phyloP scores from a whole-genome alignment of 805 yeast genomes.

The Ogataea saltuana region DNA sequence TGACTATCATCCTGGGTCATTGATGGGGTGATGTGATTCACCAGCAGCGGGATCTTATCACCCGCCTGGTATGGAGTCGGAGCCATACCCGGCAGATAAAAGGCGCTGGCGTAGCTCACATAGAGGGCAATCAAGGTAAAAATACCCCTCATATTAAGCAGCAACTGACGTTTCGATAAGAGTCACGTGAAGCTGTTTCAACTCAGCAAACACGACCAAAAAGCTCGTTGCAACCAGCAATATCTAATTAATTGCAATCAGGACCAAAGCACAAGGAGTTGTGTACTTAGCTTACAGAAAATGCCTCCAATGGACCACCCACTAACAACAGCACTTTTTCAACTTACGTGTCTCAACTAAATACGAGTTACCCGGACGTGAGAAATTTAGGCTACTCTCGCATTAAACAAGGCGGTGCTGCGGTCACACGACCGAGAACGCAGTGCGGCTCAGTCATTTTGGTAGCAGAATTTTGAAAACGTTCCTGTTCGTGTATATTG shows the following conservation, averaged over 20 bases:
- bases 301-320: slow-evolving; percentile 8
- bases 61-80: slow-evolving; percentile 83
- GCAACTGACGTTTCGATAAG: not conserved
- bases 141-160: slow-evolving; percentile 2
- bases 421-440: not conserved
- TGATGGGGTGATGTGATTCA: slow-evolving; percentile 88
- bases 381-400: too few relatives aligned
- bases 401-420: not conserved
- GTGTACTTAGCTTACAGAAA: slow-evolving; percentile 1
- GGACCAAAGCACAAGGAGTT: not conserved
- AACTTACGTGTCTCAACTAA: slow-evolving; percentile 2
- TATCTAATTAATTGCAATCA: not conserved
- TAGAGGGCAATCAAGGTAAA: slow-evolving; percentile 9
- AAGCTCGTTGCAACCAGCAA: not conserved
- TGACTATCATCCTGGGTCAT: slow-evolving; percentile 43
- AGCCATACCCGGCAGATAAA: slow-evolving; percentile 94
- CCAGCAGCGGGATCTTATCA: slow-evolving; percentile 74
- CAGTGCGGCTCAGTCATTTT: too few relatives aligned
- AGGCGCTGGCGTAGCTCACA: slow-evolving; percentile 44
- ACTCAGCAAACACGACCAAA: not conserved
- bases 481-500: too few relatives aligned
- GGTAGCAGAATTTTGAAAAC: not conserved
- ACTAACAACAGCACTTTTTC: not conserved
- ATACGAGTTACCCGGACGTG: slow-evolving; percentile 2
- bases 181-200: not conserved